Conservation (phyloP, 768 basidiomycete genomes). For the Russula lepida region DNA sequence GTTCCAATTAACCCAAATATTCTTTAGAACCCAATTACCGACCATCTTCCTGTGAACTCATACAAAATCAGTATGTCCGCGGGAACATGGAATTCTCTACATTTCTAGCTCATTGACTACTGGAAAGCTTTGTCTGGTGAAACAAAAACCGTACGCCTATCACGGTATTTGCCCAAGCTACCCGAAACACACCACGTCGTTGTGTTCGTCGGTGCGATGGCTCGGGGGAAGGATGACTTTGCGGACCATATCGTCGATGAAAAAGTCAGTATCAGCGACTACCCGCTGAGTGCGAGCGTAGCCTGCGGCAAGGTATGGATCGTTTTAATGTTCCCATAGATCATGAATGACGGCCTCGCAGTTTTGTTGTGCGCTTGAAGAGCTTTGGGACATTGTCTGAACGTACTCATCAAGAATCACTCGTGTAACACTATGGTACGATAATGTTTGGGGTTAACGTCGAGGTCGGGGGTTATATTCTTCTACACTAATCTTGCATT, state of each 20-base stretch:
- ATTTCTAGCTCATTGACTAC: slow-evolving; percentile 1
- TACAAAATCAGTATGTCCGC: slow-evolving; percentile 79
- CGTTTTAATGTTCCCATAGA: background rate
- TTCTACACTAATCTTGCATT: background rate
- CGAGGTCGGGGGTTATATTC: background rate
- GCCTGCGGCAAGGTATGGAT: slow-evolving; percentile 89
- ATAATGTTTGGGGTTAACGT: background rate
- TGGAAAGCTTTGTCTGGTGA: slow-evolving; percentile 81
- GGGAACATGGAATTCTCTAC: background rate
- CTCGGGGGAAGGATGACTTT: slow-evolving; percentile 91
- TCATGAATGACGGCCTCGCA: slow-evolving; percentile 26
- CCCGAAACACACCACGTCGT: slow-evolving; percentile 85
- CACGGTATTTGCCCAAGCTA: slow-evolving; percentile 74
- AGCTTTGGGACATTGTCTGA: slow-evolving; percentile 89
- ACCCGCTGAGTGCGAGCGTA: slow-evolving; percentile 84
- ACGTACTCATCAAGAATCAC: background rate
- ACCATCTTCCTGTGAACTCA: slow-evolving; percentile 92
- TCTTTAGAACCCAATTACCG: slow-evolving; percentile 79
- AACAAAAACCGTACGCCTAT: slow-evolving; percentile 71
- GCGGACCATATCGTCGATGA: slow-evolving; percentile 92
- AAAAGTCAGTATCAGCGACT: slow-evolving; percentile 95
- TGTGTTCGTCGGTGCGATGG: slow-evolving; percentile 98
- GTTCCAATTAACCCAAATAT: slow-evolving; percentile 5
- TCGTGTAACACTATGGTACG: slow-evolving; percentile 7
- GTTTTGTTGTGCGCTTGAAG: slow-evolving; percentile 90